Base-by-base conservation (phyloP, 1,284 basidiomycete genomes). In the Cutaneotrichosporon cutaneum region DNA sequence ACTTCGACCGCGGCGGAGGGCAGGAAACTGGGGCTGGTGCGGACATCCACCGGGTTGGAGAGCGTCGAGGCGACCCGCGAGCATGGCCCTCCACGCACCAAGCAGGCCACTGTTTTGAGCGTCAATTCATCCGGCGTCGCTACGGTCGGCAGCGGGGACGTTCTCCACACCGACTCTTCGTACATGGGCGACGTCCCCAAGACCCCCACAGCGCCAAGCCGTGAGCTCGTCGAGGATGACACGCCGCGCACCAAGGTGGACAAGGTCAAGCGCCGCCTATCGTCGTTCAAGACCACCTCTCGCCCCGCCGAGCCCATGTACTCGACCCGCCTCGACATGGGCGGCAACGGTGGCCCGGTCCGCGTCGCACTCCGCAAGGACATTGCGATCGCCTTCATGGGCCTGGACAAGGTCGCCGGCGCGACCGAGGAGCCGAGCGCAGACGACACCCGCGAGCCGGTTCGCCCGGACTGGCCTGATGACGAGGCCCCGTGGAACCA, bases 341-440 rank as follows among this genome's bases (percentile, higher is more conserved):
- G 65, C 10, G 62, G 61, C n/a, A n/a, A n/a, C 24, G 65, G 60
- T 1, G 59, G 60, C 24, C 69, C 73, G 30, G 71, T 71, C n/a
- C 66, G 76, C 24, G 73, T 78, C 4, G 76, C 76, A 1, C 70
- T 78, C 16, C 65, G 74, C 24, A 76, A 76, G 52, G 70, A 68
- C 51, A 64, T 67, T 9, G 76, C 76, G 7, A 64, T 73, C 26
- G 72, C 68, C n/a, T 78, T 76, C 45, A 59, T 77, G 11, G 72
- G 70, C 5, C 57, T 74, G 47, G 70, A 74, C 39, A 59, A 66
- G 27, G 59, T 60, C 9, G 63, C 68, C 3, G 21, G 50, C 4
- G 50, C 70, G 10, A 63, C 72, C 27, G 75, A 75, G 64, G 74
- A 78, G 65, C 70, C 54, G 27, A 58, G 68, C 11, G 54, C 67